phyloP scores from a whole-genome alignment of 352 stramenopile species.

The Phytopythium boreale region DNA sequence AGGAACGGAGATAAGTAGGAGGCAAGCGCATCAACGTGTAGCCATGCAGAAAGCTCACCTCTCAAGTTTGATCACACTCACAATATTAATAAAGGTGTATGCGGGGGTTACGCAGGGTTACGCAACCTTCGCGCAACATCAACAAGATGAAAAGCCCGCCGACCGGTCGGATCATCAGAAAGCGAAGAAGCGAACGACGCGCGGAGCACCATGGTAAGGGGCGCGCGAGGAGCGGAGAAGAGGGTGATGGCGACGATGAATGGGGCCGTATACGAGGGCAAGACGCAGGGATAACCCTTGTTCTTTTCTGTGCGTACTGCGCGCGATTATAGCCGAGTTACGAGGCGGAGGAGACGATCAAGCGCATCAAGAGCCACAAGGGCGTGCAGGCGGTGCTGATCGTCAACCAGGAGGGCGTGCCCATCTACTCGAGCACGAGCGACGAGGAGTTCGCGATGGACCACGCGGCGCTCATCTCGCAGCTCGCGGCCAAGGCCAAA shows the following conservation, averaged over 20 bases:
- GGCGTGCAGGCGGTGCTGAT: conserved; percentile 92
- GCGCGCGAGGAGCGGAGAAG: neutral
- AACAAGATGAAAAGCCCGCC: no score
- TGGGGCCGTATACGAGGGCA: neutral
- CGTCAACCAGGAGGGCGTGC: conserved; percentile 91
- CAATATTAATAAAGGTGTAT: neutral
- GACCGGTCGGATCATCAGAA: conserved; percentile 2
- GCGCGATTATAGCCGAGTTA: conserved; percentile 48
- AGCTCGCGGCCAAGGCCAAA: conserved; percentile 89
- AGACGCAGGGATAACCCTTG: neutral
- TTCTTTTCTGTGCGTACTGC: neutral
- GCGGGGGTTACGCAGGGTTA: neutral
- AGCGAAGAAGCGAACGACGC: neutral
- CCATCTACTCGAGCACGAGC: conserved; percentile 90
- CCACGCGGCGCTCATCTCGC: conserved; percentile 83
- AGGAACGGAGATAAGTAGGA: neutral
- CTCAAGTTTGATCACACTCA: neutral
- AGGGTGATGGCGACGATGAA: neutral
- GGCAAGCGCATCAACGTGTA: neutral
- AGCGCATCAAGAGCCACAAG: conserved; percentile 93
- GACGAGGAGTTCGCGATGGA: conserved; percentile 88
- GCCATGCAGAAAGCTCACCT: neutral
- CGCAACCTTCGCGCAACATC: conserved; percentile 3
- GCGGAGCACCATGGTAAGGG: conserved; percentile 3
- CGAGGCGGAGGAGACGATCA: conserved; percentile 95